Base-by-base conservation (phyloP, 768 basidiomycete species). In the Paxillus involutus region DNA sequence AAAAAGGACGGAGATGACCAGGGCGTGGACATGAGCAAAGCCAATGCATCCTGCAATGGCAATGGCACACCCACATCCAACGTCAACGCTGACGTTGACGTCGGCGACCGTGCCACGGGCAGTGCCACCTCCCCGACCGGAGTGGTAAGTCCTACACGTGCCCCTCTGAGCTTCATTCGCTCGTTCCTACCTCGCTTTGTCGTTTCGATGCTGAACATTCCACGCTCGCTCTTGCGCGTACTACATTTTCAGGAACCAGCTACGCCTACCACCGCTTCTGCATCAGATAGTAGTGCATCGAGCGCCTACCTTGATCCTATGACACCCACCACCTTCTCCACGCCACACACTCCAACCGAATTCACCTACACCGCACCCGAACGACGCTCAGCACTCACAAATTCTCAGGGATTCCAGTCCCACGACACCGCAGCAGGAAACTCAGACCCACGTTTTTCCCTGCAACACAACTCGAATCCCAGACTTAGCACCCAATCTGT, bases 321-420 rank as follows among this genome's bases (percentile, higher is more conserved):
- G 67, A 16, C 70, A 61, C 70, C 79, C 44, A 71, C 72, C 58
- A 71, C 36, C 62, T 73, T 51, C 72, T 75, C 49, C 40, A n/a
- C 29, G 14, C 58, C 42, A 13, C 49, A 54, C 29, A 56, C 58
- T 10, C 66, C n/a, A 71, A 78, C 63, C 70, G 80, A 80, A 56
- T 80, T 69, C 46, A 52, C 78, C 50, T 71, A 73, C 50, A 53
- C 68, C 33, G 58, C 65, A 52, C 62, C 75, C 2, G 75, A 79
- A 30, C 35, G 10, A 37, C 39, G 24, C 43, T 0, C 44, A 48
- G 12, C 35, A 35, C 35, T 14, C 35, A 12, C 13, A 35, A 35
- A 35, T 35, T 9, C 12, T 13, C 26, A 32, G 24, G 43, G 26
- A 13, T 14, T 16, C 42, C 36, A 26, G 11, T 6, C 46, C 32